phyloP scores from a whole-genome alignment of 2,329 filamentous ascomycete genomes.

The Aspergillus sp. region DNA sequence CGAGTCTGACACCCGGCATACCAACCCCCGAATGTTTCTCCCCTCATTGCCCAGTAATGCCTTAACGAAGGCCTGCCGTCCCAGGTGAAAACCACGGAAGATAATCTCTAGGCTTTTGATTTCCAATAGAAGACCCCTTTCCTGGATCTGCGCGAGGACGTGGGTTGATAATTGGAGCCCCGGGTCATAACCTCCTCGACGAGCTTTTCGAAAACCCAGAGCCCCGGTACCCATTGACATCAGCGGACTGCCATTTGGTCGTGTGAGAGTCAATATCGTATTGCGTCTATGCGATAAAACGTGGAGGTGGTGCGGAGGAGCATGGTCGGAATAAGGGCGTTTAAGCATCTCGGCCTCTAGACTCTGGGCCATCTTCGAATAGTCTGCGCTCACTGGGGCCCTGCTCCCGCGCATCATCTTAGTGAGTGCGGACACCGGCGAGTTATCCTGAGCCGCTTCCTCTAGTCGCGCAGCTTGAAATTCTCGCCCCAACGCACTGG shows the following conservation, averaged over 20 bases:
- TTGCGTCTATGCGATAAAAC: constrained; percentile 90
- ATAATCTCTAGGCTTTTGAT: constrained; percentile 78
- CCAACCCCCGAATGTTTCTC: constrained; percentile 68
- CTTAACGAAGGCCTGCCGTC: constrained; percentile 87
- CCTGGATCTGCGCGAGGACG: constrained; percentile 79
- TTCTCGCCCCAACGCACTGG: constrained; percentile 3
- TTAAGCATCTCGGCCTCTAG: constrained; percentile 36
- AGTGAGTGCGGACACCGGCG: constrained; percentile 30
- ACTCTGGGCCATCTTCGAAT: constrained; percentile 32
- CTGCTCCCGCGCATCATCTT: constrained; percentile 27
- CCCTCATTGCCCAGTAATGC: constrained; percentile 85
- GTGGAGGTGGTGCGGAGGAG: constrained; percentile 75
- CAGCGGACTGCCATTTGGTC: constrained; percentile 75
- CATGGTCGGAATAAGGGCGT: constrained; percentile 36
- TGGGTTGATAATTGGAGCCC: constrained; percentile 87
- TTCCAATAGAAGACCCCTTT: constrained; percentile 72
- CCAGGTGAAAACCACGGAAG: constrained; percentile 79
- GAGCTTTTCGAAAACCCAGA: constrained; percentile 84
- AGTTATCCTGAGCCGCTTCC: constrained; percentile 26
- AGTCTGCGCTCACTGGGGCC: constrained; percentile 27
- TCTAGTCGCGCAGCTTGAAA: constrained; percentile 20
- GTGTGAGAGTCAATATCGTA: constrained; percentile 86
- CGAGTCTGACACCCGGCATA: constrained; percentile 77
- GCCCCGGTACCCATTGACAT: constrained; percentile 81
- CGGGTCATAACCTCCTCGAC: constrained; percentile 81